These are phyloP conservation scores for Austroboletus niveus DNA, from an alignment of 1,284 basidiomycete species.

Conservation along the genomic window DNA sequence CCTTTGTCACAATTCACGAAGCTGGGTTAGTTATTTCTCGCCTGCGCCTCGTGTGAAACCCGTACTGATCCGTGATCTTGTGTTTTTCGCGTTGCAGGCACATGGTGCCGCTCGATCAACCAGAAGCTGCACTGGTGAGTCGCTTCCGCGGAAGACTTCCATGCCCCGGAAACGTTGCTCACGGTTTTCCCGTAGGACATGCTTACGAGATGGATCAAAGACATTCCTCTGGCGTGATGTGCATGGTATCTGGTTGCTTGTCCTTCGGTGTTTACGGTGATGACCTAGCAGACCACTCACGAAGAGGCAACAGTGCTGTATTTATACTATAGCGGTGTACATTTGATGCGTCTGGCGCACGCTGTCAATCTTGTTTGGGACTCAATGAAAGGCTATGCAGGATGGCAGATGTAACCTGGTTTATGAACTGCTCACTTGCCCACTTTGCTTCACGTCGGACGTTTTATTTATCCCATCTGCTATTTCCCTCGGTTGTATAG, in stretches of 20 bases:
- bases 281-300: background rate
- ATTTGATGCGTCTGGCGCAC: background rate
- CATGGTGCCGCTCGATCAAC: constrained; percentile 85
- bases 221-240: constrained; percentile 36
- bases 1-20: constrained; percentile 69
- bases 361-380: background rate
- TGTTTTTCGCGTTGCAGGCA: constrained; percentile 46
- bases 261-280: background rate
- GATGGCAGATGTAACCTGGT: background rate
- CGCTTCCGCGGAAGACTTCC: background rate
- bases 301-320: background rate
- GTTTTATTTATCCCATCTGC: background rate
- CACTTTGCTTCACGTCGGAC: background rate
- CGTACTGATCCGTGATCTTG: constrained; percentile 6
- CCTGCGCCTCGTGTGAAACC: background rate
- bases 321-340: constrained; percentile 1
- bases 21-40: constrained; percentile 56
- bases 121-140: constrained; percentile 69
- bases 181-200: constrained; percentile 27
- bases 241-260: background rate
- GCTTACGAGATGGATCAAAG: constrained; percentile 38
- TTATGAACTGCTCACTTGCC: background rate
- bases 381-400: background rate
- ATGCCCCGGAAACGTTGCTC: background rate
- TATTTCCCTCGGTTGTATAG: background rate